Evolutionary conservation across 306 rosid species (phyloP), one percentile per base, ranked within the genome.

Genomic region (Trifolium pratense): DNA sequence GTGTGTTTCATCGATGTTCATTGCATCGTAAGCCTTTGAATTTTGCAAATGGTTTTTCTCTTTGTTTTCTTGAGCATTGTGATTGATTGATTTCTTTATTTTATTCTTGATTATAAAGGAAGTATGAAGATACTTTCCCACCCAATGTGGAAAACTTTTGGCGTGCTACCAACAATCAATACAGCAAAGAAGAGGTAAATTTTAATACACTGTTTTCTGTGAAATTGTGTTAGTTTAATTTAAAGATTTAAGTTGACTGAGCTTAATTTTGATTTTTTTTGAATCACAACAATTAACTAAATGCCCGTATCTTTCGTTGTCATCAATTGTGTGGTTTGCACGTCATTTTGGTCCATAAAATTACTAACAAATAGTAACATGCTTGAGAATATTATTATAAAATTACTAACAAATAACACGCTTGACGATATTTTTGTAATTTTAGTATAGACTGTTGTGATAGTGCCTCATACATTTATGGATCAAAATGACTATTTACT

Each of bases 81-180:
- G 37, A 48, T 26, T n/a, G n/a, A n/a, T 70, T 26, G 21, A 12
- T 16, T 31, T 20, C 3, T 13, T 23, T 15, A 59, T 1, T 16
- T 21, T 52, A 3, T 43, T 46, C 5, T 55, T 10, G 1, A 12
- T 56, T 76, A 1, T 45, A 26, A 63, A 92, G 97, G 48, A 90
- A 93, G 74, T 91, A 93, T 78, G 97, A 89, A 74, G 98, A 90
- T 82, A 90, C 87, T 37, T 82, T 26, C 14, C 93, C 96, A 11
- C 97, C 90, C 0, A 84, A 87, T 7, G 89, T 87, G 29, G 93
- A 93, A 71, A 86, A 90, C 5, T 89, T 92, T 23, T 88, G 92
- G 37, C 75, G 71, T 67, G 89, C 87, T 3, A 87, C 91, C 0
- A 92, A 90, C 49, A 90, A 88, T 63, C 81, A 89, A 3, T 92